Conservation (phyloP, 257 asterid genomes). For the Handroanthus guayacan region DNA sequence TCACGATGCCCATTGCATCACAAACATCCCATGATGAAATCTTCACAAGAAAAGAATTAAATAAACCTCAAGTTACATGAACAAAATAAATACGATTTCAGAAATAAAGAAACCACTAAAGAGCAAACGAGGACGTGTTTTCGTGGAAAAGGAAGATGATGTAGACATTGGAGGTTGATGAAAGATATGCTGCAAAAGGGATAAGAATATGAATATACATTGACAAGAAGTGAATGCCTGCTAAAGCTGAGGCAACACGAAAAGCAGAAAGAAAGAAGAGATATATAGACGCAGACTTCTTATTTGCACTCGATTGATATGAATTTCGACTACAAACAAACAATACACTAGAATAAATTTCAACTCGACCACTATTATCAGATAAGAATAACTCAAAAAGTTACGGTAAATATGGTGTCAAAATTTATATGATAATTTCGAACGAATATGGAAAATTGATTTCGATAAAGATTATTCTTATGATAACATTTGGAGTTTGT, state of each 20-base stretch:
- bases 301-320: constrained; percentile 27
- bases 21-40: constrained; percentile 29
- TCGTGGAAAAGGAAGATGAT: constrained; percentile 18
- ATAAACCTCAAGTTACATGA: constrained; percentile 10
- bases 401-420: no score
- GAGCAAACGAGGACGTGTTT: background rate
- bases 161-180: constrained; percentile 27
- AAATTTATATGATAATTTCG: no score
- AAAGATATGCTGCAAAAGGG: constrained; percentile 13
- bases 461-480: background rate
- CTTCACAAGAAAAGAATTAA: background rate
- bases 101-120: no score
- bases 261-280: constrained; percentile 15
- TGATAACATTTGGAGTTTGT: background rate
- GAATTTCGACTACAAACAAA: background rate
- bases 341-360: constrained; percentile 4
- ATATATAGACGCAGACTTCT: constrained; percentile 17
- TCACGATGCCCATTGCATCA: constrained; percentile 2
- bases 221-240: constrained; percentile 37
- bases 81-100: background rate
- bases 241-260: constrained; percentile 37
- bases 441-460: no score
- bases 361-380: background rate
- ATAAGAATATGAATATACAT: constrained; percentile 14
- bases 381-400: background rate